These are phyloP conservation scores for Cicer bijugum DNA, from an alignment of 306 rosid species.

Conservation along the genomic window DNA sequence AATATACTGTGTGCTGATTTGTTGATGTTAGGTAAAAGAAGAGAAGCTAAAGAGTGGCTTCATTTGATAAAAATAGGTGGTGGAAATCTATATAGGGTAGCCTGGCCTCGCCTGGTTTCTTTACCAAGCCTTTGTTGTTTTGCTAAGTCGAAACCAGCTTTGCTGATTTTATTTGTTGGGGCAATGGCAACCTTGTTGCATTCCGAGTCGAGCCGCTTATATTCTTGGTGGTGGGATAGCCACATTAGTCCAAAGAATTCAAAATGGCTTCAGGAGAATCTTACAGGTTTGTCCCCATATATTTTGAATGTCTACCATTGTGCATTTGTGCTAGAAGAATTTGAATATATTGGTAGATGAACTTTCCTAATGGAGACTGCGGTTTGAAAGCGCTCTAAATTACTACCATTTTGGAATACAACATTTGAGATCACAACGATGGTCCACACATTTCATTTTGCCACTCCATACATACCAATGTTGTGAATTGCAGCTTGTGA, in stretches of 20 bases:
- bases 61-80: slow-evolving; percentile 38
- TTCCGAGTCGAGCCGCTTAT: slow-evolving; percentile 87
- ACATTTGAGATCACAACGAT: slow-evolving; percentile 33
- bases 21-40: slow-evolving; percentile 50
- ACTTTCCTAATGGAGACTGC: background rate
- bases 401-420: background rate
- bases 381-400: background rate
- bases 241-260: slow-evolving; percentile 95
- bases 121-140: slow-evolving; percentile 46
- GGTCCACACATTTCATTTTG: background rate
- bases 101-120: slow-evolving; percentile 87
- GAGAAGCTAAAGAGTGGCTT: slow-evolving; percentile 39
- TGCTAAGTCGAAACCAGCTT: slow-evolving; percentile 63
- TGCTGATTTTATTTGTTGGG: slow-evolving; percentile 67
- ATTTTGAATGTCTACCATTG: slow-evolving; percentile 10
- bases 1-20: background rate
- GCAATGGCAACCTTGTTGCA: slow-evolving; percentile 77
- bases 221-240: slow-evolving; percentile 99
- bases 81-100: slow-evolving; percentile 44
- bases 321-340: slow-evolving; percentile 23
- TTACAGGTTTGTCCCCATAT: slow-evolving; percentile 65
- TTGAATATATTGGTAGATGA: slow-evolving; percentile 12
- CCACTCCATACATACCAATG: too few relatives aligned
- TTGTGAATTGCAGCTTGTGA: too few relatives aligned
- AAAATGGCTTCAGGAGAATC: slow-evolving; percentile 99